These are phyloP conservation scores for Isatis lusitanica DNA, from an alignment of 441 rosid genomes.

Conservation along the genomic window DNA sequence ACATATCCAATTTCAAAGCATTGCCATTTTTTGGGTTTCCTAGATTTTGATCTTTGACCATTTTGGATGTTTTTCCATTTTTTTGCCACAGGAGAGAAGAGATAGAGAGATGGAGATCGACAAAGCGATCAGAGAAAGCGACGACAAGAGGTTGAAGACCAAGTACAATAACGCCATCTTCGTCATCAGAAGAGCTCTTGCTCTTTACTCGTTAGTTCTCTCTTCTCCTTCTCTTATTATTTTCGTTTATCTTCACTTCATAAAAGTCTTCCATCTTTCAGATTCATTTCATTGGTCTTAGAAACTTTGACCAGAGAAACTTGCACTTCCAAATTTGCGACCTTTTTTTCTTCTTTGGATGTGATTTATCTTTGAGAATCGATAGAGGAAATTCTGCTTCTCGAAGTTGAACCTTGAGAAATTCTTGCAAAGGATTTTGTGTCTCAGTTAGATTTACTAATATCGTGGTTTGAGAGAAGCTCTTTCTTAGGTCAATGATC, in stretches of 20 bases:
- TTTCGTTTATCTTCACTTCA: conserved; percentile 8
- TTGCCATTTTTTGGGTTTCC: conserved; percentile 14
- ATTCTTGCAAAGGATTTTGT: background rate
- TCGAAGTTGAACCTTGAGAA: background rate
- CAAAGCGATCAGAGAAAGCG: conserved; percentile 76
- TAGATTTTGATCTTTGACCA: conserved; percentile 12
- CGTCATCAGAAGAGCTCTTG: conserved; percentile 85
- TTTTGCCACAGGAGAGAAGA: conserved; percentile 27
- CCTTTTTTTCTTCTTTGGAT: background rate
- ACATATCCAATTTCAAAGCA: conserved; percentile 22
- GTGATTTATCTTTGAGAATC: conserved; percentile 2
- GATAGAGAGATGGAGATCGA: conserved; percentile 79
- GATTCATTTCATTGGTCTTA: conserved; percentile 29
- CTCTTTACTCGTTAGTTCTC: conserved; percentile 85
- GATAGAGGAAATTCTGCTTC: background rate
- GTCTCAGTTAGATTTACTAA: background rate
- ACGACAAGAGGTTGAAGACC: conserved; percentile 87
- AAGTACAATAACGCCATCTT: conserved; percentile 89
- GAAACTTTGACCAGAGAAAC: background rate
- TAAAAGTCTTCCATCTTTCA: conserved; percentile 27
- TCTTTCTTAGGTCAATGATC: background rate
- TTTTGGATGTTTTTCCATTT: conserved; percentile 6
- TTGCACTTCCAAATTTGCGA: background rate
- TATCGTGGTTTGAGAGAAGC: background rate
- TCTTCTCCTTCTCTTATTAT: conserved; percentile 2